Evolutionary conservation across 352 stramenopile species (phyloP).

Genomic region (Phytophthora foliorum): DNA sequence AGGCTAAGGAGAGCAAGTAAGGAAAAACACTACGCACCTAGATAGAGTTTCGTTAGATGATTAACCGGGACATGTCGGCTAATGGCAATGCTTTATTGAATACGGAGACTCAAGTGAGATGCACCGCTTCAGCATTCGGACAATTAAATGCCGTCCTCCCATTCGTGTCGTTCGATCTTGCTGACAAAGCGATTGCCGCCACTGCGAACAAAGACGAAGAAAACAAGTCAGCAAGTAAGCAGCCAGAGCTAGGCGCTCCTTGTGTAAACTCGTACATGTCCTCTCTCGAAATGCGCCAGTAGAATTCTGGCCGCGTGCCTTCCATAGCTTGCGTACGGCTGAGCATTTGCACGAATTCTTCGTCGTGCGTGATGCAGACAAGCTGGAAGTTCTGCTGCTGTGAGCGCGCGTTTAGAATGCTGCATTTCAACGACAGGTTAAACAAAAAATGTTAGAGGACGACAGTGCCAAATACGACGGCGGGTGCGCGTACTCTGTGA

Average conservation of each 20-base stretch:
- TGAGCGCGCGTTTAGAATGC: conserved; percentile 95
- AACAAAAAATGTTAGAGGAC: conserved; percentile 8
- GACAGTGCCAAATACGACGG: background rate
- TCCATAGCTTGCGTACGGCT: conserved; percentile 83
- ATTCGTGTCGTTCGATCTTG: conserved; percentile 84
- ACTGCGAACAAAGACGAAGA: conserved; percentile 33
- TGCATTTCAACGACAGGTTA: conserved; percentile 32
- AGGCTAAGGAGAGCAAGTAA: conserved; percentile 29
- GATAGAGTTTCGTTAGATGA: conserved; percentile 27
- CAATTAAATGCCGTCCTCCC: conserved; percentile 55
- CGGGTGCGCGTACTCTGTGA: conserved; percentile 75
- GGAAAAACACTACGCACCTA: conserved; percentile 1
- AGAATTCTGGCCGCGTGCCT: conserved; percentile 80
- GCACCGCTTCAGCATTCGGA: background rate
- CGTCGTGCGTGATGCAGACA: conserved; percentile 99
- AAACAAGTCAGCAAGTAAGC: background rate
- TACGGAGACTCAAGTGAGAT: conserved; percentile 10
- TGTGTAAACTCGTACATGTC: conserved; percentile 70
- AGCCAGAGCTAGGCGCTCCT: background rate
- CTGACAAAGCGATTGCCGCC: conserved; percentile 87
- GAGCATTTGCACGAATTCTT: conserved; percentile 94
- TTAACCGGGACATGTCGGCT: conserved; percentile 2
- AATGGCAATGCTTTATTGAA: conserved; percentile 15
- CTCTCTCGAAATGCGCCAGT: conserved; percentile 85
- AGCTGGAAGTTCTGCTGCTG: conserved; percentile 99